Evolutionary conservation across 2,329 filamentous ascomycete genomes (phyloP).

Genomic region (Helicocarpus griseus): DNA sequence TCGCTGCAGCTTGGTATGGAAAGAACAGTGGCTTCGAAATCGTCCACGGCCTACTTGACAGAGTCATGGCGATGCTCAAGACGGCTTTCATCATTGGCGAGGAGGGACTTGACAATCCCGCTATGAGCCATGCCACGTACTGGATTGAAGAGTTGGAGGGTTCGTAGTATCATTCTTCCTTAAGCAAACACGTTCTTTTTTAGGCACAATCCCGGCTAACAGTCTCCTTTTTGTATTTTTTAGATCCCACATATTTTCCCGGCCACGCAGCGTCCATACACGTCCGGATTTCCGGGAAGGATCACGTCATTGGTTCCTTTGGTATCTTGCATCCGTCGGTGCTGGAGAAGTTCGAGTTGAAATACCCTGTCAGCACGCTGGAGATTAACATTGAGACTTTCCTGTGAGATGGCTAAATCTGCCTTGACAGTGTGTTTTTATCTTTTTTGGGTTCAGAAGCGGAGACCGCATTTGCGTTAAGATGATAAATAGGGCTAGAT

Average conservation of each 20-base stretch:
- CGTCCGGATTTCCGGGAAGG: slow-evolving; percentile 63
- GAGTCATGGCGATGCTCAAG: slow-evolving; percentile 84
- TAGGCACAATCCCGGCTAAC: too few relatives aligned
- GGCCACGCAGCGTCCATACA: slow-evolving; percentile 83
- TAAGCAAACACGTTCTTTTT: too few relatives aligned
- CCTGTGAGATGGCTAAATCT: slow-evolving; percentile 58
- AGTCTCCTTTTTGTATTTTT: not conserved
- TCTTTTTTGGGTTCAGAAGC: too few relatives aligned
- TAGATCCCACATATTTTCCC: slow-evolving; percentile 75
- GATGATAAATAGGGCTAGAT: too few relatives aligned
- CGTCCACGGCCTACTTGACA: slow-evolving; percentile 87
- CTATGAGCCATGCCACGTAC: slow-evolving; percentile 58
- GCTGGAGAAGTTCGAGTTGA: slow-evolving; percentile 85
- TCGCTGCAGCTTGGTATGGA: slow-evolving; percentile 91
- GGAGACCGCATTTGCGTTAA: not conserved
- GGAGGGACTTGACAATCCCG: slow-evolving; percentile 54
- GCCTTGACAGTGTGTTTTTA: too few relatives aligned
- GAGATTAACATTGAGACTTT: slow-evolving; percentile 94
- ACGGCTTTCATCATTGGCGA: slow-evolving; percentile 69
- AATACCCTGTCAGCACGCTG: slow-evolving; percentile 84
- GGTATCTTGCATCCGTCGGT: slow-evolving; percentile 91
- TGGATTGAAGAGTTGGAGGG: slow-evolving; percentile 89
- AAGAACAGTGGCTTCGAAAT: slow-evolving; percentile 92
- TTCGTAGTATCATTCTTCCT: not conserved
- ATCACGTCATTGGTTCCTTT: slow-evolving; percentile 73